Conservation (phyloP, 768 basidiomycete genomes). For the Leucocoprinus sp. region DNA sequence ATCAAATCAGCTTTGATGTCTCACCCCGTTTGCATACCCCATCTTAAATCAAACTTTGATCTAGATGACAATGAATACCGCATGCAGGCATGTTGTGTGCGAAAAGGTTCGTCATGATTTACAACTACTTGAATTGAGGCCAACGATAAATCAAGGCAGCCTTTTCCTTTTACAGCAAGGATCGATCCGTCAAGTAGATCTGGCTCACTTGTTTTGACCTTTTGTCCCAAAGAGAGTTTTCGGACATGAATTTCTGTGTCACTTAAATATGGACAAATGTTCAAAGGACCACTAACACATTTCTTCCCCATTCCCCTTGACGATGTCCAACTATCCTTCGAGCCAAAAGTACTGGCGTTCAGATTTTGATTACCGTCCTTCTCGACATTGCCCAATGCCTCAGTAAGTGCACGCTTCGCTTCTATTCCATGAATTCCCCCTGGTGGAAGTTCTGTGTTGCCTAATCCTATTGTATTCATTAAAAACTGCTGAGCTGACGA, state of each 20-base stretch:
- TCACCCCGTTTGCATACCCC: not conserved
- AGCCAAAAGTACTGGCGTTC: not conserved
- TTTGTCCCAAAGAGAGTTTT: slow-evolving; percentile 3
- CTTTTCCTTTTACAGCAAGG: slow-evolving; percentile 2
- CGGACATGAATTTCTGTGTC: not conserved
- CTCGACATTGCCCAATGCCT: slow-evolving; percentile 1
- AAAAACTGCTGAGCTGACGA: not conserved
- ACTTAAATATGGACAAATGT: slow-evolving; percentile 3
- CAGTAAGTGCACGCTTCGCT: slow-evolving; percentile 4
- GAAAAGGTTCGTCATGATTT: slow-evolving; percentile 1
- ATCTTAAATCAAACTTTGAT: not conserved
- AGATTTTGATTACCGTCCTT: not conserved
- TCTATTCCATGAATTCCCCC: not conserved
- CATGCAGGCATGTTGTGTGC: not conserved
- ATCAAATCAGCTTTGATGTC: not conserved
- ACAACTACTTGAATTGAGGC: not conserved
- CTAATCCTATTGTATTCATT: not conserved
- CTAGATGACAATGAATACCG: not conserved
- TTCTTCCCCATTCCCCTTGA: not conserved
- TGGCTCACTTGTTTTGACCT: slow-evolving; percentile 10
- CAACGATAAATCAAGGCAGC: not conserved
- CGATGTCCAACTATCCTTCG: not conserved
- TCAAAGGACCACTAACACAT: not conserved
- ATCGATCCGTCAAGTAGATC: slow-evolving; percentile 6
- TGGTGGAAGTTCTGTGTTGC: too few relatives aligned